Evolutionary conservation across 805 yeast species (phyloP).

Genomic region (Teunomyces atbi): DNA sequence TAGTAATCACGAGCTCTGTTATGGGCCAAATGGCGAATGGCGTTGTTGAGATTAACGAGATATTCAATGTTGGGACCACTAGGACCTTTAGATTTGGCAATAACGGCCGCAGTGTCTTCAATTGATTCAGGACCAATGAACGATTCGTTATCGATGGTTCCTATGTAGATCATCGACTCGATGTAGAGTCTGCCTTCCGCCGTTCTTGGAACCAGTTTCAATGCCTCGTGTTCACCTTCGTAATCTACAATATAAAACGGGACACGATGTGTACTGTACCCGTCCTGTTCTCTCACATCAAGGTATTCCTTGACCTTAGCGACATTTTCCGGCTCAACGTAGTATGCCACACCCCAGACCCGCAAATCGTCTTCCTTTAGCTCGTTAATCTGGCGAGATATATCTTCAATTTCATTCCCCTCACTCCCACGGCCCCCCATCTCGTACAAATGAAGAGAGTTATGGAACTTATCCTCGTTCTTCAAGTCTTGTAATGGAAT

Average conservation of each 20-base stretch:
- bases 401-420: slow-evolving; percentile 14
- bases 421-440: slow-evolving; percentile 13
- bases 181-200: slow-evolving; percentile 43
- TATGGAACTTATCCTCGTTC: slow-evolving; percentile 35
- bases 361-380: slow-evolving; percentile 43
- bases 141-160: slow-evolving; percentile 75
- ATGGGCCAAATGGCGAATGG: slow-evolving; percentile 33
- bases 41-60: slow-evolving; percentile 50
- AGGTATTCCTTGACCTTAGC: slow-evolving; percentile 62
- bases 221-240: slow-evolving; percentile 9
- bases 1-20: slow-evolving; percentile 28
- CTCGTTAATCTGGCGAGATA: slow-evolving; percentile 11
- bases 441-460: slow-evolving; percentile 41
- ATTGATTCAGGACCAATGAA: slow-evolving; percentile 81
- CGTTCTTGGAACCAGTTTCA: slow-evolving; percentile 15
- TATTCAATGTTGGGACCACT: slow-evolving; percentile 82
- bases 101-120: slow-evolving; percentile 57
- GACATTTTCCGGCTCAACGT: slow-evolving; percentile 65
- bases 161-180: slow-evolving; percentile 72
- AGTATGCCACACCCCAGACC: slow-evolving; percentile 83
- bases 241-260: slow-evolving; percentile 51
- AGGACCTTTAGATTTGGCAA: slow-evolving; percentile 63
- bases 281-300: slow-evolving; percentile 85
- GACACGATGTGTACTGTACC: slow-evolving; percentile 70
- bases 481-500: slow-evolving; percentile 58